Evolutionary conservation across 75 land plant species (phyloP).

Genomic region (Adiantum capillusveneris): DNA sequence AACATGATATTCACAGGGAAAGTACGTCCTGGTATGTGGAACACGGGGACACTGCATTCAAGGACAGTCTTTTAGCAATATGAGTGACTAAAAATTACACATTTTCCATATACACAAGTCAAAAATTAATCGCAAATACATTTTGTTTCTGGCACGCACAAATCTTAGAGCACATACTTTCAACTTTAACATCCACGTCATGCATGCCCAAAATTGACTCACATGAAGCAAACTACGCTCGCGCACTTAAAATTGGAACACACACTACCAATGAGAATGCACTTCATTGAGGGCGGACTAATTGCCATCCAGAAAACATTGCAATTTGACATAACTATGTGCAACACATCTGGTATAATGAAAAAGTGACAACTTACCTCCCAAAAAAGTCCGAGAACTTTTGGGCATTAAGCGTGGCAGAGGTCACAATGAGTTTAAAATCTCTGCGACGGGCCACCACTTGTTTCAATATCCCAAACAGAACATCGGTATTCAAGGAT

Average conservation of each 20-base stretch:
- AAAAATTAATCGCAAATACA: background rate
- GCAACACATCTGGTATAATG: too few species aligned
- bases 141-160: background rate
- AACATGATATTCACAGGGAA: conserved; percentile 84
- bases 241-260: too few species aligned
- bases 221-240: too few species aligned
- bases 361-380: conserved; percentile 41
- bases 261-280: too few species aligned
- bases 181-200: too few species aligned
- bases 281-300: too few species aligned
- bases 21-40: conserved; percentile 91
- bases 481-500: conserved; percentile 89
- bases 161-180: too few species aligned
- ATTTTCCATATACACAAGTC: background rate
- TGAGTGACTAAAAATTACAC: background rate
- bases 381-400: conserved; percentile 96
- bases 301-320: too few species aligned
- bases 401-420: conserved; percentile 96
- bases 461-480: conserved; percentile 91
- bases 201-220: too few species aligned
- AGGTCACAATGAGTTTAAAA: conserved; percentile 97
- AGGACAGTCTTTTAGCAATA: background rate
- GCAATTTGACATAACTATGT: too few species aligned
- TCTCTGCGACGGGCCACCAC: conserved; percentile 95
- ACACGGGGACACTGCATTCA: conserved; percentile 80